Evolutionary conservation across 192 early-diverging fungal species (phyloP), one percentile per base, ranked within the genome.

Genomic region (Podila minutissima): DNA sequence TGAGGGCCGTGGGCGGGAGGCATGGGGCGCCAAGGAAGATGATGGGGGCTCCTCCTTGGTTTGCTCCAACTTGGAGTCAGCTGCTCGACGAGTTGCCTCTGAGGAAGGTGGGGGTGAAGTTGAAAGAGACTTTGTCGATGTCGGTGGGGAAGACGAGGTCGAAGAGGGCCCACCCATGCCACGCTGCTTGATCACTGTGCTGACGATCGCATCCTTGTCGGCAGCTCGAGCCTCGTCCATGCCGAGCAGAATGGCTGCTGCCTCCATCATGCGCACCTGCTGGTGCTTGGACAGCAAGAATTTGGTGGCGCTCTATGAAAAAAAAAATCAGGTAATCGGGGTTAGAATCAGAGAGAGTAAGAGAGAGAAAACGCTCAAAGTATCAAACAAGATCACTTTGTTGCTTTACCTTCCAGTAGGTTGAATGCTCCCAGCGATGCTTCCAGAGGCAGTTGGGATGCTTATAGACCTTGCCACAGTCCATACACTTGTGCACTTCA

Each of bases 341-440:
- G 24, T 50, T 50, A 71, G 11, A 17, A 59, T 24, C 38, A 37
- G n/a, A n/a, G n/a, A n/a, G n/a, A n/a, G n/a, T n/a, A n/a, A 59
- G 58, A 33, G 33, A 24, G 32, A 41, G 24, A 55, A 26, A 5
- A 10, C 31, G 3, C n/a, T 8, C 15, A 35, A 7, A 22, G 22
- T 22, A 50, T 49, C 48, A 31, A 50, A 8, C 22, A 17, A 13
- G 37, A 51, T 50, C 24, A 32, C 35, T 8, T 11, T 37, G 35
- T 37, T 13, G 46, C 2, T 31, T 76, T 58, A 90, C 82, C 60
- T 86, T 87, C 91, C 91, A 92, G 66, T 87, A 83, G 51, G 85
- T 83, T 20, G 90, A 91, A 64, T 93, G 92, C 61, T 92, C 87
- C 92, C 90, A 91, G 26, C 84, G 84, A 74, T 93, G 92, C 72